Evolutionary conservation across 306 rosid species (phyloP), one percentile per base, ranked within the genome.

Genomic region (Morella rubra): DNA sequence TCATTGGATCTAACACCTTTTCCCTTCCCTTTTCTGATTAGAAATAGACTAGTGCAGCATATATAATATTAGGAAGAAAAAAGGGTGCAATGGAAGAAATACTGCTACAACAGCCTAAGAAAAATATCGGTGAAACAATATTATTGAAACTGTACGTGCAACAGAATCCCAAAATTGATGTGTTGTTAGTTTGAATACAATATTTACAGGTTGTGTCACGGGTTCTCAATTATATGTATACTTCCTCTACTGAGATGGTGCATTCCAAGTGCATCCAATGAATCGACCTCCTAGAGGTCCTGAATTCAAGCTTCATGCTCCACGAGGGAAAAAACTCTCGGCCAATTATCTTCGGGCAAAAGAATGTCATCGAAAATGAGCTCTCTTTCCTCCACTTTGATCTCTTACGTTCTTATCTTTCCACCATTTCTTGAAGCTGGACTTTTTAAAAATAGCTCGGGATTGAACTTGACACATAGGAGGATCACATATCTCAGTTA

Each of bases 201-300:
- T 69, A 89, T 91, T 82, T 85, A 86, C 97, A 82, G 51, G 79
- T 73, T 42, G 84, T 83, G 83, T 81, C 66, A n/a, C 73, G 68
- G 59, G 61, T 67, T 58, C 22, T 20, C 56, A 68, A 42, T 64
- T 19, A 67, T 73, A 8, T 76, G 20, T 50, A 56, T 72, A 37
- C 59, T 60, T 72, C 44, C 59, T 49, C 70, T 65, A 32, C 76
- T 53, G 16, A 77, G 74, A 59, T 67, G 70, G 59, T 11, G 45
- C 37, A 32, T 32, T 44, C 61, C 2, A 80, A 72, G 76, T 68
- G 49, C 37, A 32, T 32, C 37, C 37, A 32, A 32, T 32, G 37
- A 32, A 32, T 32, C 37, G 37, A 32, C 37, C 37, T 32, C 37
- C 37, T 32, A 32, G 37, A 2, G 37, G 3, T 72, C n/a, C 72